Conservation (phyloP, 169 alveolate species). For the Cryptosporidium ubiquitum region DNA sequence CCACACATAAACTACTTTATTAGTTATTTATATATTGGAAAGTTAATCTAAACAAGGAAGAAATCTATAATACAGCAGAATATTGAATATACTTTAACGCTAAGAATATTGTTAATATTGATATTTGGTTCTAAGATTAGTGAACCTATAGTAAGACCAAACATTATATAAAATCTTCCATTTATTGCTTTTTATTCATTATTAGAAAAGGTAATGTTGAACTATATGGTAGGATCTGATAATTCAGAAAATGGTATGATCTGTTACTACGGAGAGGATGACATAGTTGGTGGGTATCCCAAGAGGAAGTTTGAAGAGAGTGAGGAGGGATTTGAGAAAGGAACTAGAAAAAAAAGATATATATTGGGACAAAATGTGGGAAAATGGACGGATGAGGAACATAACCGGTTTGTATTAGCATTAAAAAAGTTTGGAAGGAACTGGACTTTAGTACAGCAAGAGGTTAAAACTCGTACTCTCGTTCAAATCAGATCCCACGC, state of each 20-base stretch:
- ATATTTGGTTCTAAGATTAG: not conserved
- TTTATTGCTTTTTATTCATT: conserved; percentile 1
- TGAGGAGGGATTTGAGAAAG: conserved; percentile 57
- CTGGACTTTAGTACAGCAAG: conserved; percentile 82
- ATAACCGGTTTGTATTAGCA: conserved; percentile 80
- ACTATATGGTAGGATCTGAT: conserved; percentile 58
- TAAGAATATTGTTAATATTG: too few species aligned
- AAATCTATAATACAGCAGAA: not conserved
- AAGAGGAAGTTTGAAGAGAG: conserved; percentile 56
- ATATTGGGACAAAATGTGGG: conserved; percentile 76
- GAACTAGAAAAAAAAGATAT: conserved; percentile 53
- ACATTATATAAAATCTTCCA: not conserved
- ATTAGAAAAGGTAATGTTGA: conserved; percentile 48
- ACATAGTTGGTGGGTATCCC: conserved; percentile 7
- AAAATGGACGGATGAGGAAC: conserved; percentile 84
- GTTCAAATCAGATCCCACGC: conserved; percentile 86
- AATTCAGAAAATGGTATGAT: conserved; percentile 53
- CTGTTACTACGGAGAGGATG: conserved; percentile 64
- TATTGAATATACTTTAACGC: not conserved
- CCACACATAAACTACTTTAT: not conserved
- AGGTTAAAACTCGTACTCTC: conserved; percentile 81
- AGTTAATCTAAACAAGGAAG: not conserved
- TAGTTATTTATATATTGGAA: not conserved
- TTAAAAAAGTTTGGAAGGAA: conserved; percentile 80
- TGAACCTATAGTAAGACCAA: not conserved